A percentile compares a stretch with the other conserved stretches of the same genome.
phyloP scores from a whole-genome alignment of 75 land plant species.

The Gnetum montanum region DNA sequence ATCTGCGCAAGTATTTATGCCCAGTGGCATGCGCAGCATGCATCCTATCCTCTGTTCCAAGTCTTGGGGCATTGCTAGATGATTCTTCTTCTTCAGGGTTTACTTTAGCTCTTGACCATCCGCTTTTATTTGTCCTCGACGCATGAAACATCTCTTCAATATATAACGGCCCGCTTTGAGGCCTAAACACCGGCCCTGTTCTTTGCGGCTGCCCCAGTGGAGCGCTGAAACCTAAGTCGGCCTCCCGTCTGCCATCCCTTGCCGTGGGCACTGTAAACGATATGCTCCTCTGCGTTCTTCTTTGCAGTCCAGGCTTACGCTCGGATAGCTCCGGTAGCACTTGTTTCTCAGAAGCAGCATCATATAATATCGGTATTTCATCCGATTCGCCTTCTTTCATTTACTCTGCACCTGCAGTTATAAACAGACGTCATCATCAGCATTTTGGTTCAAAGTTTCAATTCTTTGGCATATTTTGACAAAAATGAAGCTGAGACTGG shows the following conservation, averaged over 20 bases:
- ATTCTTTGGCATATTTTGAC: no score
- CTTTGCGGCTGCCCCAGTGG: slow-evolving; percentile 20
- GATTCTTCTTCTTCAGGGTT: not conserved
- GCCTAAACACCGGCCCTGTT: slow-evolving; percentile 10
- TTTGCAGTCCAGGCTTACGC: slow-evolving; percentile 22
- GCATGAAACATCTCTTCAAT: slow-evolving; percentile 1
- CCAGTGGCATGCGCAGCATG: slow-evolving; percentile 5
- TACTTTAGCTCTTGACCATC: not conserved
- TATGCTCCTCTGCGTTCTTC: not conserved
- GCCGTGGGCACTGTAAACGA: slow-evolving; percentile 5
- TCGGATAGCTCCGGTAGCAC: slow-evolving; percentile 2
- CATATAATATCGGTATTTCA: slow-evolving; percentile 34
- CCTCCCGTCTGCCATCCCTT: no score
- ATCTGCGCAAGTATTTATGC: slow-evolving; percentile 56
- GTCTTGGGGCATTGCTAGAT: slow-evolving; percentile 4
- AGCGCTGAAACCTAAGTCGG: slow-evolving; percentile 36
- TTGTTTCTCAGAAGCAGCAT: not conserved
- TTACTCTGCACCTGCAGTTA: no score
- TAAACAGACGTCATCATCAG: no score
- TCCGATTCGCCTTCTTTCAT: slow-evolving; percentile 32
- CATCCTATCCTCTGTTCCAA: slow-evolving; percentile 11
- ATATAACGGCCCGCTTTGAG: slow-evolving; percentile 29
- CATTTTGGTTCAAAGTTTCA: no score
- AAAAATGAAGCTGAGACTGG: no score
- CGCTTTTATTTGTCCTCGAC: not conserved